A percentile compares a stretch with the other conserved stretches of the same genome.
Evolutionary conservation across 2,329 filamentous ascomycete genomes (phyloP).

Genomic region (Trichophyton mentagrophytes): DNA sequence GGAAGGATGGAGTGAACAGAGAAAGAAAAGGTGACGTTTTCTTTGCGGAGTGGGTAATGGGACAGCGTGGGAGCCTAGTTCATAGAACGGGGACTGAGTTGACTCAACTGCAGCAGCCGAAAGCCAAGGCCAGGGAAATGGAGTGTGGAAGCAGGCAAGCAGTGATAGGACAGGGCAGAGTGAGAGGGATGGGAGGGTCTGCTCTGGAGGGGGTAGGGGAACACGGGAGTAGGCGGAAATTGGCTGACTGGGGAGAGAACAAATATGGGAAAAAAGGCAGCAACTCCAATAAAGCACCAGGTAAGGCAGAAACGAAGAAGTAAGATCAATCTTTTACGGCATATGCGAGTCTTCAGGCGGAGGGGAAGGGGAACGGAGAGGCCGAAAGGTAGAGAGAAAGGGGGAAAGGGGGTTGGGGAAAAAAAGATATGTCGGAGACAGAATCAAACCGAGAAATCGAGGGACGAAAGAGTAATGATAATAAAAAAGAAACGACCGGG

Average conservation of each 20-base stretch:
- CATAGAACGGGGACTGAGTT: background rate
- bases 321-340: background rate
- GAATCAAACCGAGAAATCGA: conserved; percentile 3
- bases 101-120: background rate
- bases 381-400: background rate
- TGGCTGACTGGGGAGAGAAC: background rate
- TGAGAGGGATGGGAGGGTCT: conserved; percentile 1
- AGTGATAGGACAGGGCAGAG: background rate
- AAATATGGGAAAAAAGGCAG: conserved; percentile 2
- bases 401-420: background rate
- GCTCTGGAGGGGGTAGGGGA: background rate
- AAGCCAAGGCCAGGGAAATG: background rate
- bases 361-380: background rate
- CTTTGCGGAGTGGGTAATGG: conserved; percentile 1
- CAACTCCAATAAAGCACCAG: background rate
- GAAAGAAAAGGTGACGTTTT: conserved; percentile 1
- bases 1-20: conserved; percentile 4
- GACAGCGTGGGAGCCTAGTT: background rate
- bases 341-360: background rate
- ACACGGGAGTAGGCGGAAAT: conserved; percentile 3
- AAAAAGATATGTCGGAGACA: background rate
- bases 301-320: background rate
- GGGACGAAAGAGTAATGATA: background rate
- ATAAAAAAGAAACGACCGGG: conserved; percentile 7
- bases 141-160: background rate